Conservation (phyloP, 2,329 filamentous ascomycete genomes). For the Pseudogymnoascus sp. region DNA sequence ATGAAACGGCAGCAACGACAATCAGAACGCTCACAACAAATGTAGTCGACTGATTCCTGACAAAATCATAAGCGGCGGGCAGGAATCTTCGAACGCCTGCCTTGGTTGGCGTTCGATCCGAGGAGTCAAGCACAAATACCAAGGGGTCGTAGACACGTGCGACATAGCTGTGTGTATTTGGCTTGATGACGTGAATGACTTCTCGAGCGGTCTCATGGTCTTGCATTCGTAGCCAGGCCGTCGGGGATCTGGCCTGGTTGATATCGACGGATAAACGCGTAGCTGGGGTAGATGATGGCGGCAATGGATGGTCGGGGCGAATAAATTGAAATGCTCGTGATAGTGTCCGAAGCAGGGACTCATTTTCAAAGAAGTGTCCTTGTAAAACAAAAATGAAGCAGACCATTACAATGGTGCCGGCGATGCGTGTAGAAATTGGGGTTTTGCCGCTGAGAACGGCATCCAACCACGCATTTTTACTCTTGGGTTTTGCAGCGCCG, state of each 20-base stretch:
- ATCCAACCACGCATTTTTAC: conserved; percentile 48
- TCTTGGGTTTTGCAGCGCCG: conserved; percentile 28
- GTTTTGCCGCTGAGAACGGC: conserved; percentile 57
- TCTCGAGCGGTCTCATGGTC: conserved; percentile 73
- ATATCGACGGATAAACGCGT: conserved; percentile 49
- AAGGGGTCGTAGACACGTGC: conserved; percentile 69
- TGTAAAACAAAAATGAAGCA: conserved; percentile 67
- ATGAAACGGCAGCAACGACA: conserved; percentile 54
- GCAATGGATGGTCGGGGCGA: conserved; percentile 8
- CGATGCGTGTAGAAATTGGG: conserved; percentile 65
- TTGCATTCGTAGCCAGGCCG: conserved; percentile 68
- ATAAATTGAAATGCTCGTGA: conserved; percentile 28
- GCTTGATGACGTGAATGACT: conserved; percentile 69
- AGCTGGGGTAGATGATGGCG: conserved; percentile 21
- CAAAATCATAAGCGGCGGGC: conserved; percentile 60
- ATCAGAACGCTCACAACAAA: conserved; percentile 59
- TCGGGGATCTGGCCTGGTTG: conserved; percentile 68
- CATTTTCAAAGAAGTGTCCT: conserved; percentile 67
- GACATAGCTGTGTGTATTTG: conserved; percentile 61
- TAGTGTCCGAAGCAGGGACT: conserved; percentile 36
- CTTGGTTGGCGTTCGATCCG: conserved; percentile 52
- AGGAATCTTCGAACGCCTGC: conserved; percentile 41
- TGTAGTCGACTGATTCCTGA: conserved; percentile 48
- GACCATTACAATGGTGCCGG: conserved; percentile 65
- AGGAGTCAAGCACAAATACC: conserved; percentile 62